Evolutionary conservation across 495 filamentous ascomycete species (phyloP), one percentile per base, ranked within the genome.

Genomic region (Talaromyces liani): DNA sequence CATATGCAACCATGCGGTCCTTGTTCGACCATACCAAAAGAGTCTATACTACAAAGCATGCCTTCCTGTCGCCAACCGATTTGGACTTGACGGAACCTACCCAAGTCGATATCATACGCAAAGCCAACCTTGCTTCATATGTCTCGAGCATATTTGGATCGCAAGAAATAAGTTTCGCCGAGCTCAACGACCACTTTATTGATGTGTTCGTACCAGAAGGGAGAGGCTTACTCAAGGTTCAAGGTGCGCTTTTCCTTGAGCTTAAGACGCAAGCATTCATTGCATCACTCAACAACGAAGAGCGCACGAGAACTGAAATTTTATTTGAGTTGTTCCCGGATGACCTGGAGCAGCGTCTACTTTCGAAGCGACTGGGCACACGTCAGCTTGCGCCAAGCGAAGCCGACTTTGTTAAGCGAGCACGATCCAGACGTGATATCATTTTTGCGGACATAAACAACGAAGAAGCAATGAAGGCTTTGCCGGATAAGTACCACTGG

Each of bases 251-350:
- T 27, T 90, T 90, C 65, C 77, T 97, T 18, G 88, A 91, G 62
- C 79, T 97, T 18, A 97, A 96, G 71, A 96, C 92, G 1, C 91
- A 95, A 64, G 85, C 87, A 9, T 90, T 93, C 65, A 88, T 96
- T 59, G 87, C 88, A 2, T 85, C 89, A 2, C 81, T 91, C 68
- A 79, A 82, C 49, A 87, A 84, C 60, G 82, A 84, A 20, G 84
- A 90, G 45, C 83, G 82, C 20, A 80, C 84, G 2, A 84, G 82
- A 55, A 86, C 87, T 4, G 87, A 88, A 36, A 79, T 91, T 4
- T 69, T 96, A 9, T 87, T 88, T 34, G 82, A 88, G 60, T 72
- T 95, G 0, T 96, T 96, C 68, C 89, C 91, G 0, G 75, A 79
- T 5, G 81, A 87, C 51, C 77, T 94, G 65, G 88, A 91, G 59